Conservation (phyloP, 305 asterid genomes). For the Coffea humblotiana region DNA sequence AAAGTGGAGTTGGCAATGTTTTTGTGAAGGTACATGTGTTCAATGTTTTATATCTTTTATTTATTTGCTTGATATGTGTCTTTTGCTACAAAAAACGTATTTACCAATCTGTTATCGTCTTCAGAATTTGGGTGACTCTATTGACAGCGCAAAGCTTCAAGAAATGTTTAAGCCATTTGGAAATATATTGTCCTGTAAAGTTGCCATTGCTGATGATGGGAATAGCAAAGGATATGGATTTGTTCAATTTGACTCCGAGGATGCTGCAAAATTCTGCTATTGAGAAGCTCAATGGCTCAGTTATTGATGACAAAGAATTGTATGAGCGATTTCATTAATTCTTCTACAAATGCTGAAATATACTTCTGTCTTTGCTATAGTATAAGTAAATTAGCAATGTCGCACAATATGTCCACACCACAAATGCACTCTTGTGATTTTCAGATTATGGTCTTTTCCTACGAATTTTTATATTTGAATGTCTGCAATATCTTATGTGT, state of each 20-base stretch:
- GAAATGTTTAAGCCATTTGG: conserved; percentile 81
- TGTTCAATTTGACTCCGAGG: conserved; percentile 80
- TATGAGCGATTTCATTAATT: conserved; percentile 32
- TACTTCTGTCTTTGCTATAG: not conserved
- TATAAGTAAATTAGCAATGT: not conserved
- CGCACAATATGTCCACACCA: not conserved
- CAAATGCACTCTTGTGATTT: not conserved
- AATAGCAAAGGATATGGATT: conserved; percentile 94
- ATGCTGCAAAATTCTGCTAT: conserved; percentile 67
- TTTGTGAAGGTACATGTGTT: conserved; percentile 66
- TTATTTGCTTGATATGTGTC: not conserved
- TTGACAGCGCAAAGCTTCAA: conserved; percentile 73
- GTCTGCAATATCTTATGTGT: conserved; percentile 20
- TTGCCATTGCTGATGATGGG: conserved; percentile 72
- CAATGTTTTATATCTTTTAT: not conserved
- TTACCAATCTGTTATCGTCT: conserved; percentile 15
- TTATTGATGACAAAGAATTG: conserved; percentile 66
- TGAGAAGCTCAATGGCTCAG: conserved; percentile 67
- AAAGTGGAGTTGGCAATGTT: conserved; percentile 81
- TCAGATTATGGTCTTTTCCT: not conserved
- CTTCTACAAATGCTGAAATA: conserved; percentile 1
- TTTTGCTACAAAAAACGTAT: conserved; percentile 2
- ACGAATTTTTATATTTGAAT: not conserved
- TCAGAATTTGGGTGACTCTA: conserved; percentile 68
- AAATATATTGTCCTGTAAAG: conserved; percentile 73